Conservation (phyloP, 768 basidiomycete species). For the Termitomyces sp. region DNA sequence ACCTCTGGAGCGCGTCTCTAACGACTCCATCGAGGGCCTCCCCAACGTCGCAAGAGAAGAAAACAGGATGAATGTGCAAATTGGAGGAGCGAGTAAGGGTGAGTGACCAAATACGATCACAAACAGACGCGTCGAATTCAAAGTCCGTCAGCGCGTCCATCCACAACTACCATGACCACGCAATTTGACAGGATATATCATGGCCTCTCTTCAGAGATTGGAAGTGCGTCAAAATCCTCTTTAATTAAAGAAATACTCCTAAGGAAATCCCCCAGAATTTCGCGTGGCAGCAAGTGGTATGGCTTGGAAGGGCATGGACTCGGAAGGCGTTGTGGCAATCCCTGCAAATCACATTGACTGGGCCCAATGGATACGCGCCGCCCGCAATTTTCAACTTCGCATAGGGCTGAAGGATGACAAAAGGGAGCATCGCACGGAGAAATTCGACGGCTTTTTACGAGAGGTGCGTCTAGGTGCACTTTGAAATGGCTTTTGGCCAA, state of each 20-base stretch:
- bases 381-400: conserved; percentile 86
- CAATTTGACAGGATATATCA: conserved; percentile 87
- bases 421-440: conserved; percentile 70
- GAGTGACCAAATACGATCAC: conserved; percentile 9
- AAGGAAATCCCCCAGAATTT: conserved; percentile 49
- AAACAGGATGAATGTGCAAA: conserved; percentile 3
- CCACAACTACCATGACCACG: conserved; percentile 47
- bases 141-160: conserved; percentile 41
- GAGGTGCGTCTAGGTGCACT: conserved; percentile 51
- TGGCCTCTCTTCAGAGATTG: conserved; percentile 63
- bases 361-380: conserved; percentile 89
- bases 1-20: conserved; percentile 59
- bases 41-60: conserved; percentile 6
- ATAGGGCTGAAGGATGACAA: conserved; percentile 48
- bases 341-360: conserved; percentile 75
- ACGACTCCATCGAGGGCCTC: conserved; percentile 41
- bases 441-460: conserved; percentile 91
- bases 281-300: conserved; percentile 88
- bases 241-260: conserved; percentile 7
- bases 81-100: background rate
- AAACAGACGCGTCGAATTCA: conserved; percentile 32
- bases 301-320: conserved; percentile 87
- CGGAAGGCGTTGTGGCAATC: conserved; percentile 57
- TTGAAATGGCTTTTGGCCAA: background rate
- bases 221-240: conserved; percentile 57